phyloP scores from a whole-genome alignment of 257 asterid genomes.

The Mitragyna speciosa region DNA sequence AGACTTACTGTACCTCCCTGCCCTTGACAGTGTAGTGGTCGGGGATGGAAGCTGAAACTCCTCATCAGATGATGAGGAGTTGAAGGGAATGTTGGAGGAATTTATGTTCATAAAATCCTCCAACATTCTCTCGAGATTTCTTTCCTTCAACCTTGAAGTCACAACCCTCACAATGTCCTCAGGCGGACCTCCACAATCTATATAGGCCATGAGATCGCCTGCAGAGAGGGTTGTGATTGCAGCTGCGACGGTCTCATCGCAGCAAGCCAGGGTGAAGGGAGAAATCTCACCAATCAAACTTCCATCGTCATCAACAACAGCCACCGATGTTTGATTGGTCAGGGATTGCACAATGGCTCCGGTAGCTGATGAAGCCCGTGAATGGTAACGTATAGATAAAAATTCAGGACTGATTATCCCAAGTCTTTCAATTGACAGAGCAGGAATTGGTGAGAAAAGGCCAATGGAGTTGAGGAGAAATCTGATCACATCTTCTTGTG shows the following conservation, averaged over 20 bases:
- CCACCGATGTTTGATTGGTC: conserved; percentile 70
- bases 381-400: conserved; percentile 38
- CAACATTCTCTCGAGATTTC: conserved; percentile 49
- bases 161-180: conserved; percentile 61
- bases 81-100: conserved; percentile 6
- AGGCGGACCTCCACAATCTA: conserved; percentile 75
- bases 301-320: conserved; percentile 60
- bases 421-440: conserved; percentile 62
- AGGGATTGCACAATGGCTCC: conserved; percentile 46
- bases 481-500: conserved; percentile 74
- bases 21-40: conserved; percentile 25
- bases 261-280: conserved; percentile 58
- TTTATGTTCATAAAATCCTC: conserved; percentile 39
- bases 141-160: conserved; percentile 55
- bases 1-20: conserved; percentile 35
- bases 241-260: conserved; percentile 61
- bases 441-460: conserved; percentile 59
- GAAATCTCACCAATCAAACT: conserved; percentile 67
- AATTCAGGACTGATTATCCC: conserved; percentile 48
- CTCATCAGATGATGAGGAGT: conserved; percentile 52
- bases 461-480: conserved; percentile 72
- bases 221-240: conserved; percentile 71
- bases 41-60: conserved; percentile 40
- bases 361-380: conserved; percentile 46
- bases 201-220: conserved; percentile 77